Evolutionary conservation across 2,329 filamentous ascomycete genomes (phyloP), one percentile per base, ranked within the genome.

Genomic region (Claviceps africana): DNA sequence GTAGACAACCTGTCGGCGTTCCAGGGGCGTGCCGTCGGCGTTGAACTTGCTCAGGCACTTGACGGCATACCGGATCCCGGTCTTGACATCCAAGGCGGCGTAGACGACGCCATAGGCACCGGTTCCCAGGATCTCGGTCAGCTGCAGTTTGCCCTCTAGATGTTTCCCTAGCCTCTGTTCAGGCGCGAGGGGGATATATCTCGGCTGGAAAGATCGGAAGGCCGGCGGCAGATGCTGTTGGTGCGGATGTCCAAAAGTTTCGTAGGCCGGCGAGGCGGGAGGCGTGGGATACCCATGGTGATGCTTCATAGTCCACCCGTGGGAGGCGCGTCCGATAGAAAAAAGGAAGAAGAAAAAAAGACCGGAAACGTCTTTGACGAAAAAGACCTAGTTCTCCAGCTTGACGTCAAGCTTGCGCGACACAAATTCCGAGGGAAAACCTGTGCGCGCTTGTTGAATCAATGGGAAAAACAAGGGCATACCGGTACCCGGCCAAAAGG

Each of bases 41-140:
- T 91, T 93, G 69, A 84, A 78, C 71, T 95, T 97, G 82, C 88
- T 93, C 65, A 98, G 78, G 56, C 90, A 91, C 77, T 98, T 98
- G 65, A 98, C 91, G 57, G 93, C 93, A 75, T 95, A 98, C 58
- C 81, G 83, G 54, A 82, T 78, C 65, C 85, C 80, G 59, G 83
- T 91, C 66, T 84, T 83, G 65, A 91, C 80, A 71, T 93, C 90
- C 70, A 86, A 75, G 62, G 90, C 90, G 58, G 83, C 82, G 73
- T 97, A 97, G 28, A 98, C 93, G 43, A 96, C 90, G 58, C 93
- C 93, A 70, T 98, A 98, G 53, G 93, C 93, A 60, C 93, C 93
- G 49, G 91, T 87, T 58, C 93, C 93, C 56, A 97, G 78, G 61
- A 97, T 87, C 56, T 82, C 80, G 57, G 83, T 88, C 62, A 97